Evolutionary conservation across 257 asterid genomes (phyloP), one percentile per base, ranked within the genome.

Genomic region (Rhazya stricta): DNA sequence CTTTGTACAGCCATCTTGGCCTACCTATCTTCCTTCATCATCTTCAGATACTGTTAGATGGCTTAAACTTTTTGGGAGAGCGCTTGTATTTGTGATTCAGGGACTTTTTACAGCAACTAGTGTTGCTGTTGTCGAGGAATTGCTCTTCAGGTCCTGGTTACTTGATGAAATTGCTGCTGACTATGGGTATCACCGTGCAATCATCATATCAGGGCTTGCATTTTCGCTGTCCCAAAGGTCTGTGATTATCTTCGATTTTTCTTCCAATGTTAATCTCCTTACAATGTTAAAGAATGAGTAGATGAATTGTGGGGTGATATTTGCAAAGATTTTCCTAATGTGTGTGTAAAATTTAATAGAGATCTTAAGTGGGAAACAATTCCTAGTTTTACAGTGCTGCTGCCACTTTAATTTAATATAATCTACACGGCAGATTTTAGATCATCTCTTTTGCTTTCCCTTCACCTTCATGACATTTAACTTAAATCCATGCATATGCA

Each of bases 101-200:
- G 97, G 88, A 84, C 77, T 88, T 71, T 78, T 79, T 65, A 84
- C 91, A 21, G 97, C 98, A 76, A 84, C 92, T 53, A 84, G 82
- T 32, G 77, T 92, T 78, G 90, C 98, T 62, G 72, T 77, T 57
- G 96, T 91, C 74, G 98, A 95, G 87, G 99, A 92, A 79, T 81
- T 89, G 81, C 87, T 95, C 79, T 95, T 95, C 75, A 79, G 97
- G 78, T 89, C 98, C 77, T 95, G 98, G 99, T 79, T 95, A 86
- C 96, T 96, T 72, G 90, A 89, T 80, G 99, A 95, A 87, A 89
- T 95, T 74, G 89, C 92, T 76, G 82, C 82, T 48, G 99, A 95
- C 86, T 86, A 79, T 67, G 99, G 99, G 72, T 87, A 85, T 84
- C 82, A 87, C 79, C 89, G 74, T 27, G 98, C 96, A 84, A 74